These are phyloP conservation scores for Xylaria scruposa DNA, from an alignment of 495 filamentous ascomycete genomes.

Conservation along the genomic window DNA sequence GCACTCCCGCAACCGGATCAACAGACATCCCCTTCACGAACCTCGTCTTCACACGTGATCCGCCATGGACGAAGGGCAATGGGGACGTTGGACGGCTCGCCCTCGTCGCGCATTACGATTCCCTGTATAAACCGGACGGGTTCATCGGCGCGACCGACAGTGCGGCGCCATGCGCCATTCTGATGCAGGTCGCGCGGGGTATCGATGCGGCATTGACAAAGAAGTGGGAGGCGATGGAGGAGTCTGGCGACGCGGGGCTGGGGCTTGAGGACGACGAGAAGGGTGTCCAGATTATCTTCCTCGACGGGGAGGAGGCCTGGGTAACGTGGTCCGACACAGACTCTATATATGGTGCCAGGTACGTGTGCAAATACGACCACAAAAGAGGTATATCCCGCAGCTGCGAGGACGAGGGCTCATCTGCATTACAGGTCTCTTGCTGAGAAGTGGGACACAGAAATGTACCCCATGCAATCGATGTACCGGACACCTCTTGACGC, in stretches of 20 bases:
- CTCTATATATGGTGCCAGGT: slow-evolving; percentile 79
- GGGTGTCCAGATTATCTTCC: slow-evolving; percentile 82
- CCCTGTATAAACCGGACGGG: slow-evolving; percentile 72
- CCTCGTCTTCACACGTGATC: slow-evolving; percentile 79
- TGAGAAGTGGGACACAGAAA: slow-evolving; percentile 71
- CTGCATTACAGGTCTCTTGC: slow-evolving; percentile 61
- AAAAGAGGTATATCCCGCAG: neutral
- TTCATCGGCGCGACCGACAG: slow-evolving; percentile 92
- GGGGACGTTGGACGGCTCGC: slow-evolving; percentile 77
- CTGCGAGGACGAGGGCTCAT: neutral
- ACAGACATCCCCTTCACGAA: slow-evolving; percentile 80
- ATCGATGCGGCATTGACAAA: slow-evolving; percentile 50
- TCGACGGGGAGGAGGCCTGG: slow-evolving; percentile 95
- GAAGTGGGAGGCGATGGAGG: slow-evolving; percentile 48
- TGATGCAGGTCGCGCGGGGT: slow-evolving; percentile 68
- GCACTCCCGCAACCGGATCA: slow-evolving; percentile 69
- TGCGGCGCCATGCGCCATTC: slow-evolving; percentile 85
- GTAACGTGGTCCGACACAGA: slow-evolving; percentile 74
- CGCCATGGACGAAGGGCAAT: slow-evolving; percentile 68
- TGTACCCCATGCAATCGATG: slow-evolving; percentile 71
- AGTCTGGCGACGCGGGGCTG: slow-evolving; percentile 41
- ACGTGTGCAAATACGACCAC: slow-evolving; percentile 12
- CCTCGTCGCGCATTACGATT: slow-evolving; percentile 95
- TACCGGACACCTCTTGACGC: slow-evolving; percentile 73
- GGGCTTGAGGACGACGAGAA: slow-evolving; percentile 49